Evolutionary conservation across 768 basidiomycete genomes (phyloP), one percentile per base, ranked within the genome.

Genomic region (Amanita molliuscula): DNA sequence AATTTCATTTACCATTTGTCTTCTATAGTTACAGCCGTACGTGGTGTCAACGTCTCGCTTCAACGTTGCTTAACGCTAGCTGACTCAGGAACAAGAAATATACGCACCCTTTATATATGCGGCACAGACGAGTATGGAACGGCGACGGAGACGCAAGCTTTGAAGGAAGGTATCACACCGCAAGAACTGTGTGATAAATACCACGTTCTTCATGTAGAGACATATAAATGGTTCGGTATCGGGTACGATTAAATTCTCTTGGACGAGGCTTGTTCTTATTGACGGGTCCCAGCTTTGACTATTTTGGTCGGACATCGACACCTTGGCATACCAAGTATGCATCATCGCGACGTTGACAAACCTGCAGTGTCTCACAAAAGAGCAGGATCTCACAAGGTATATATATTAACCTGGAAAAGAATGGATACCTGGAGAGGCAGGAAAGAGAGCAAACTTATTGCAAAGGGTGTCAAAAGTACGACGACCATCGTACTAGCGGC

Each of bases 121-220:
- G 96, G 96, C 23, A 98, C 96, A 3, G 96, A 99, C 62, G 96
- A 99, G 67, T 99, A 99, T 59, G 96, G 96, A n/a, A 99, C 96
- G 6, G 95, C 96, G 0, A 96, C 96, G 0, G 96, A 99, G 72
- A 97, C 94, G 2, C 94, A 96, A 65, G 95, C 96, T 3, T 65
- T 91, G 52, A 91, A 92, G 61, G 91, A 95, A 62, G 80, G 82
- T 0, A 64, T 93, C 34, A 81, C 87, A 9, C 87, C 92, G 0
- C 72, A 71, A 53, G 78, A 82, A 56, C 73, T 97, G 1, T 96
- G 92, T 64, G 88, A 93, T 66, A 93, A 94, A 67, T 97, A 97
- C 64, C 70, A 94, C 59, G 72, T 75, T 15, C 71, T 97, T 13
- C 96, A 98, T 56, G 82, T 81, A 55, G 89, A 91, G 56, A 91